Percentiles rank a stretch among this genome's conserved stretches.
Conservation (phyloP, 2,329 filamentous ascomycete species). For the Penicillium sp. region DNA sequence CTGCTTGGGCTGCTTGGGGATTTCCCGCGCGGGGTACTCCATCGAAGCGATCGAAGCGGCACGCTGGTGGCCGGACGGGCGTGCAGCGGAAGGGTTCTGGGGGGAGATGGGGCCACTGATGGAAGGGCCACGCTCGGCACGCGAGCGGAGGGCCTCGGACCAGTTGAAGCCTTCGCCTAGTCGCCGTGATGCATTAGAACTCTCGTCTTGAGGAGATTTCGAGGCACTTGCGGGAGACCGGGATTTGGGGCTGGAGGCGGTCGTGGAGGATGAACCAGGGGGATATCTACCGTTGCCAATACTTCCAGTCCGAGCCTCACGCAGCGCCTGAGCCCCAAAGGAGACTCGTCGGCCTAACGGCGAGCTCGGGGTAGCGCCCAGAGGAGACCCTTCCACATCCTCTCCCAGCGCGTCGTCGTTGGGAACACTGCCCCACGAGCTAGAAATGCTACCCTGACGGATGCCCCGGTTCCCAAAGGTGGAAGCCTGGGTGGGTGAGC, state of each 20-base stretch:
- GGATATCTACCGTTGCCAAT: constrained; percentile 57
- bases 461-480: constrained; percentile 50
- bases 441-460: constrained; percentile 66
- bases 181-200: constrained; percentile 43
- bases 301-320: constrained; percentile 64
- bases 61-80: constrained; percentile 46
- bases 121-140: constrained; percentile 71
- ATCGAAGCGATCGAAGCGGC: constrained; percentile 48
- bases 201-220: constrained; percentile 34
- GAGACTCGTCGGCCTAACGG: constrained; percentile 76
- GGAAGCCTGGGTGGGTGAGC: constrained; percentile 58
- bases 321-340: constrained; percentile 76
- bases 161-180: constrained; percentile 94
- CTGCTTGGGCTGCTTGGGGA: constrained; percentile 46
- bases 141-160: constrained; percentile 89
- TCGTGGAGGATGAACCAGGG: constrained; percentile 32
- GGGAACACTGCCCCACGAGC: constrained; percentile 46
- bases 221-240: constrained; percentile 37
- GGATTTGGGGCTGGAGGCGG: constrained; percentile 3
- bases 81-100: constrained; percentile 38
- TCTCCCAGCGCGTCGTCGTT: constrained; percentile 52
- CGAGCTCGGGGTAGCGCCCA: constrained; percentile 60
- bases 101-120: constrained; percentile 33
- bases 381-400: constrained; percentile 60
- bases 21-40: constrained; percentile 51